Evolutionary conservation across 176 grass and related monocot genomes (phyloP).

Genomic region (Oryza officinalis): DNA sequence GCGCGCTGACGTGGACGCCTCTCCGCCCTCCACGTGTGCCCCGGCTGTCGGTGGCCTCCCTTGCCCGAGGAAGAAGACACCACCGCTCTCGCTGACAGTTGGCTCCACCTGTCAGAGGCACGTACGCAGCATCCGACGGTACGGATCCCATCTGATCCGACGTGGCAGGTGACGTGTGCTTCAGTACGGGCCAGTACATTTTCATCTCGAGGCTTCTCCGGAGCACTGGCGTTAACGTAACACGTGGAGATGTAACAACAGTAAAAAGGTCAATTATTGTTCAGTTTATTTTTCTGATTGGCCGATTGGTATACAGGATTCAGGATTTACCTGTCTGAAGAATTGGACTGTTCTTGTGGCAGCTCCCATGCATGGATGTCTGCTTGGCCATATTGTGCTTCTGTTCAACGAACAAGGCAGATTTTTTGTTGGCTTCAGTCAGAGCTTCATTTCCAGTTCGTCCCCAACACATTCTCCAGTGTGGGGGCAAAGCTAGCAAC

Average conservation of each 20-base stretch:
- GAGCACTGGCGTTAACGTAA: background rate
- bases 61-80: background rate
- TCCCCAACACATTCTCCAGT: background rate
- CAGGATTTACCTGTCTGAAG: background rate
- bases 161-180: background rate
- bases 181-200: background rate
- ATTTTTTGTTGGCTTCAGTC: background rate
- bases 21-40: background rate
- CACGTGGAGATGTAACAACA: background rate
- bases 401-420: background rate
- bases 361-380: background rate
- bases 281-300: background rate
- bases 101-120: background rate
- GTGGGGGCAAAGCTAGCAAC: background rate
- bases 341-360: background rate
- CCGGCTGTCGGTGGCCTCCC: constrained; percentile 39
- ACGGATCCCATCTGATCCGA: background rate
- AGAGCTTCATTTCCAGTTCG: background rate
- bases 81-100: background rate
- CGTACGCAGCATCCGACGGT: too few species aligned
- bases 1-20: constrained; percentile 18
- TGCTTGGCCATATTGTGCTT: background rate
- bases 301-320: too few species aligned
- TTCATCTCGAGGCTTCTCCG: background rate
- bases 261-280: background rate